Conservation (phyloP, 345 rosid species). For the Anacardium occidentale region DNA sequence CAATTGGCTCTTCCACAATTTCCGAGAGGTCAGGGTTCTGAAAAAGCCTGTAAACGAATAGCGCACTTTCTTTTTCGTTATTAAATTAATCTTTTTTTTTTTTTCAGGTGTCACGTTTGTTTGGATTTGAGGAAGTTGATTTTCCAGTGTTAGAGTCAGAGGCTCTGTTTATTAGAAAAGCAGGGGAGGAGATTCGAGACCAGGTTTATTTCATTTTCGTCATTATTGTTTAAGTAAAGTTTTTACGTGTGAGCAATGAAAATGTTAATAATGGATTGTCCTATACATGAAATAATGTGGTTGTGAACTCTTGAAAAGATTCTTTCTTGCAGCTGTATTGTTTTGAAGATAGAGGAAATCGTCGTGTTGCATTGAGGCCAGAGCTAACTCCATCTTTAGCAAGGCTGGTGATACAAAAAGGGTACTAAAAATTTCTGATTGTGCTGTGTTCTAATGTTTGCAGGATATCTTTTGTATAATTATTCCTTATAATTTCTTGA, state of each 20-base stretch:
- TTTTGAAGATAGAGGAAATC: conserved; percentile 92
- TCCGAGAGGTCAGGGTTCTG: conserved; percentile 57
- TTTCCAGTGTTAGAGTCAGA: conserved; percentile 86
- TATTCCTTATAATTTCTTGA: conserved; percentile 3
- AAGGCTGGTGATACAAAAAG: conserved; percentile 91
- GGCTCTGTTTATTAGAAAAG: conserved; percentile 81
- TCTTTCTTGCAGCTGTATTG: conserved; percentile 62
- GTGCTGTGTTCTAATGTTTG: too few species aligned
- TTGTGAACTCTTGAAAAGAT: background rate
- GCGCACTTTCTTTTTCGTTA: background rate
- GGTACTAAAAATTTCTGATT: conserved; percentile 40
- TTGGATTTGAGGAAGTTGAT: conserved; percentile 90
- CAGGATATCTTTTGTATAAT: conserved; percentile 1
- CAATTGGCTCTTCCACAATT: conserved; percentile 84
- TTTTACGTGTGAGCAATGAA: background rate
- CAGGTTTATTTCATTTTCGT: conserved; percentile 46
- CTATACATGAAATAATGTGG: background rate
- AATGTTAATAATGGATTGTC: background rate
- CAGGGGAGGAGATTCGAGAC: conserved; percentile 93
- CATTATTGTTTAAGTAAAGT: background rate
- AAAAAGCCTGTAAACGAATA: background rate
- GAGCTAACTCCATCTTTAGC: conserved; percentile 98
- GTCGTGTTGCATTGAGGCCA: conserved; percentile 97
- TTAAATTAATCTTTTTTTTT: background rate
- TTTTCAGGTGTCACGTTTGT: conserved; percentile 60